These are phyloP conservation scores for Aspergillus costaricaensis DNA, from an alignment of 2,329 filamentous ascomycete species.

Conservation along the genomic window DNA sequence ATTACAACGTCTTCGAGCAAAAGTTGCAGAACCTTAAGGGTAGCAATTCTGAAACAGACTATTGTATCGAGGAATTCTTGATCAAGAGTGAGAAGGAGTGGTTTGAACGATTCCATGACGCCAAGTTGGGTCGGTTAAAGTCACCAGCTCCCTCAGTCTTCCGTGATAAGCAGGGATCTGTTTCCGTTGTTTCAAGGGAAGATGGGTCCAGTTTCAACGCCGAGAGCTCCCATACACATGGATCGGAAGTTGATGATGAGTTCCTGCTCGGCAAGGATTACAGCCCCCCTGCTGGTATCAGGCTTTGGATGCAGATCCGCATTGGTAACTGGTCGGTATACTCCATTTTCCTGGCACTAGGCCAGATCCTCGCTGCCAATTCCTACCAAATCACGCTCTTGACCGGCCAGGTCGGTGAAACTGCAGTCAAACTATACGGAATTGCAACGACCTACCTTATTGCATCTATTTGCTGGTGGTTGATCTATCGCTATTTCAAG, in stretches of 20 bases:
- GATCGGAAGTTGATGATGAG: conserved; percentile 47
- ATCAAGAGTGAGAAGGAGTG: conserved; percentile 67
- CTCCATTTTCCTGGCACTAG: conserved; percentile 60
- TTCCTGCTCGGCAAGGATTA: conserved; percentile 59
- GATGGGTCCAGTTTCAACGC: conserved; percentile 35
- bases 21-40: conserved; percentile 57
- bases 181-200: conserved; percentile 43
- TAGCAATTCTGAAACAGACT: conserved; percentile 56
- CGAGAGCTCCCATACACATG: conserved; percentile 22
- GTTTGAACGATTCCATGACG: conserved; percentile 60
- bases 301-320: conserved; percentile 56
- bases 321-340: conserved; percentile 65
- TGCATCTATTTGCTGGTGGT: conserved; percentile 63
- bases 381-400: conserved; percentile 68
- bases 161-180: conserved; percentile 31
- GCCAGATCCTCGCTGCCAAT: conserved; percentile 64
- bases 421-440: conserved; percentile 59
- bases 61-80: conserved; percentile 67
- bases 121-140: conserved; percentile 55
- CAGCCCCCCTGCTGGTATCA: conserved; percentile 56
- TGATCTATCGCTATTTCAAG: conserved; percentile 58
- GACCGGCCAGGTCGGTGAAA: conserved; percentile 62
- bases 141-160: conserved; percentile 37
- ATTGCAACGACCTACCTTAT: conserved; percentile 61
- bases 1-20: conserved; percentile 59